phyloP scores from a whole-genome alignment of 345 rosid genomes.

The Brassica cretica region DNA sequence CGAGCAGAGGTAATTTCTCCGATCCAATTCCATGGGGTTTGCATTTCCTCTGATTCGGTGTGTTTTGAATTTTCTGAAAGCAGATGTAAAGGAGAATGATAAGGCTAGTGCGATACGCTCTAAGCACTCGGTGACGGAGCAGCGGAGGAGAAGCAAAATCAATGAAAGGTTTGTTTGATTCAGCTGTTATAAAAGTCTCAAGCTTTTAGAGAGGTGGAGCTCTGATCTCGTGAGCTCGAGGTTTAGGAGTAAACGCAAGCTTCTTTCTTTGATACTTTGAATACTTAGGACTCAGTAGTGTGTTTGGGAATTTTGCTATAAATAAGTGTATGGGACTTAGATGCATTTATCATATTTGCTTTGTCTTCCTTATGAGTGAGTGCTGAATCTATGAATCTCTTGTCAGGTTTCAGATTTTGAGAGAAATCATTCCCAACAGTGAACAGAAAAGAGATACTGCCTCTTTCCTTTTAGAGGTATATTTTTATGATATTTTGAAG shows the following conservation, averaged over 20 bases:
- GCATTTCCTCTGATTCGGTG: neutral
- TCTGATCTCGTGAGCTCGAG: neutral
- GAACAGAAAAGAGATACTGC: conserved; percentile 96
- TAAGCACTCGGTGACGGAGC: conserved; percentile 95
- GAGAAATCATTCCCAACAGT: conserved; percentile 84
- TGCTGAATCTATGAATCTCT: neutral
- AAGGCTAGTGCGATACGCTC: conserved; percentile 80
- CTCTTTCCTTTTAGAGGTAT: conserved; percentile 90
- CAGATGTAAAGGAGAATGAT: conserved; percentile 72
- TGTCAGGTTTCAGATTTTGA: conserved; percentile 88
- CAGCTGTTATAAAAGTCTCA: neutral
- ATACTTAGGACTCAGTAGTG: neutral
- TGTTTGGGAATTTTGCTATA: conserved; percentile 13
- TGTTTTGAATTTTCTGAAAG: conserved; percentile 27
- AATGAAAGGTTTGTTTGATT: conserved; percentile 66
- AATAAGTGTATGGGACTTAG: neutral
- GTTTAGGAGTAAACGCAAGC: neutral
- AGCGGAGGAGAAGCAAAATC: conserved; percentile 93
- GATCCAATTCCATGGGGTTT: conserved; percentile 43
- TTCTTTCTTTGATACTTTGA: conserved; percentile 2
- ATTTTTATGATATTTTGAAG: neutral
- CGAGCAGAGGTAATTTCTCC: conserved; percentile 47
- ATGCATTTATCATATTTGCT: neutral
- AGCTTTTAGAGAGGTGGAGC: neutral
- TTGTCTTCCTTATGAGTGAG: neutral